These are phyloP conservation scores for Mucor sp. DNA, from an alignment of 371 early-diverging fungal species.

Conservation along the genomic window DNA sequence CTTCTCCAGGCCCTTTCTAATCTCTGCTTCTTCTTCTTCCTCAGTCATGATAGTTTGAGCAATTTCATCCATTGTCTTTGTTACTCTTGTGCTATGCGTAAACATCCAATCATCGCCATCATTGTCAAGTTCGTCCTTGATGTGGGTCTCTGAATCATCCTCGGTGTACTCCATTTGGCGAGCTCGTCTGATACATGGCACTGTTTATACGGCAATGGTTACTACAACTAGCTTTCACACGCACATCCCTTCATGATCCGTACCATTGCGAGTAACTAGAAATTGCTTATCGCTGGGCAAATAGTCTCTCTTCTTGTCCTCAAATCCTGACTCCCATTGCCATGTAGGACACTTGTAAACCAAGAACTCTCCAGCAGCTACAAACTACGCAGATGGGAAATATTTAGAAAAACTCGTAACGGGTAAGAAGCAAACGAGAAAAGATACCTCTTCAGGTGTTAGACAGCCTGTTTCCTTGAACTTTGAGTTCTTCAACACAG, in stretches of 20 bases:
- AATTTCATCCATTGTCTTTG: slow-evolving; percentile 69
- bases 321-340: slow-evolving; percentile 91
- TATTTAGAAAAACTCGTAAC: not conserved
- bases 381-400: slow-evolving; percentile 63
- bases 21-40: slow-evolving; percentile 47
- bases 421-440: not conserved
- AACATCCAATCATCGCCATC: slow-evolving; percentile 85
- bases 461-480: slow-evolving; percentile 93
- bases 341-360: slow-evolving; percentile 99
- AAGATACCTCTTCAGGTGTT: slow-evolving; percentile 91
- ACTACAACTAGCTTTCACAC: not conserved
- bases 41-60: slow-evolving; percentile 66
- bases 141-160: slow-evolving; percentile 60
- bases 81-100: slow-evolving; percentile 65
- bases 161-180: slow-evolving; percentile 81
- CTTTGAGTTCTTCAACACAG: slow-evolving; percentile 91
- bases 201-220: slow-evolving; percentile 24
- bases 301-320: slow-evolving; percentile 85
- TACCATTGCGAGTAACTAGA: slow-evolving; percentile 92
- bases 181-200: slow-evolving; percentile 92
- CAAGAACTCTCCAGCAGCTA: slow-evolving; percentile 95
- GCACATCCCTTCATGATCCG: not conserved
- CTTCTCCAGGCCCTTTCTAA: slow-evolving; percentile 31
- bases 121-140: slow-evolving; percentile 43
- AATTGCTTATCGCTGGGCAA: slow-evolving; percentile 94